Percentiles rank a stretch among this genome's conserved stretches.
Evolutionary conservation across 208 protist genomes (phyloP).

Genomic region (Trypanosoma mega): DNA sequence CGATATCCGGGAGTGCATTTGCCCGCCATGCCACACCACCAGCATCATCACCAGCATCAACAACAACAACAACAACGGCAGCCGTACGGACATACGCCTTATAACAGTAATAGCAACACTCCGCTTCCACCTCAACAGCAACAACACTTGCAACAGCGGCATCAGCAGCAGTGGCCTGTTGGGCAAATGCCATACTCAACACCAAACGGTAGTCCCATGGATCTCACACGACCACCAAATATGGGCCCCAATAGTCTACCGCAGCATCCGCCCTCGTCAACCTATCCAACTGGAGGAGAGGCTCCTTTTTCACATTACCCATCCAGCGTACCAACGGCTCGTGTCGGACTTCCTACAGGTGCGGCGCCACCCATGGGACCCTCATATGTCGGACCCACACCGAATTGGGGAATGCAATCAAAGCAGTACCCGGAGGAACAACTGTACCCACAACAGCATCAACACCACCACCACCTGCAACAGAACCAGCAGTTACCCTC

Average conservation of each 20-base stretch:
- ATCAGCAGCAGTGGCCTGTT: not conserved
- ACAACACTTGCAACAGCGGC: not conserved
- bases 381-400: not conserved
- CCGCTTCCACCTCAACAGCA: not conserved
- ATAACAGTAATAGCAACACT: too few relatives aligned
- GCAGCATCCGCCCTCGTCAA: not conserved
- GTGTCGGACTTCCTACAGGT: too few relatives aligned
- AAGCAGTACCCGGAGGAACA: not conserved
- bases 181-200: not conserved
- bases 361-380: slow-evolving; percentile 1
- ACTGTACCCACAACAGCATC: not conserved
- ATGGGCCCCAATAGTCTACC: not conserved
- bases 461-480: too few relatives aligned
- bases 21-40: too few relatives aligned
- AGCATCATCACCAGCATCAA: too few relatives aligned
- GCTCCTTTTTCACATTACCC: not conserved
- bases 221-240: not conserved
- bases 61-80: too few relatives aligned
- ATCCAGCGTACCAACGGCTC: not conserved
- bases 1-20: not conserved
- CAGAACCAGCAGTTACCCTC: too few relatives aligned
- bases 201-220: slow-evolving; percentile 1
- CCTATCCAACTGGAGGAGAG: slow-evolving; percentile 1
- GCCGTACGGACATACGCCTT: too few relatives aligned
- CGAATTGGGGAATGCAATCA: slow-evolving; percentile 1